A percentile compares a stretch with the other conserved stretches of the same genome.
These are phyloP conservation scores for Candida tetrigidarum DNA, from an alignment of 1,139 yeast species.

Conservation along the genomic window DNA sequence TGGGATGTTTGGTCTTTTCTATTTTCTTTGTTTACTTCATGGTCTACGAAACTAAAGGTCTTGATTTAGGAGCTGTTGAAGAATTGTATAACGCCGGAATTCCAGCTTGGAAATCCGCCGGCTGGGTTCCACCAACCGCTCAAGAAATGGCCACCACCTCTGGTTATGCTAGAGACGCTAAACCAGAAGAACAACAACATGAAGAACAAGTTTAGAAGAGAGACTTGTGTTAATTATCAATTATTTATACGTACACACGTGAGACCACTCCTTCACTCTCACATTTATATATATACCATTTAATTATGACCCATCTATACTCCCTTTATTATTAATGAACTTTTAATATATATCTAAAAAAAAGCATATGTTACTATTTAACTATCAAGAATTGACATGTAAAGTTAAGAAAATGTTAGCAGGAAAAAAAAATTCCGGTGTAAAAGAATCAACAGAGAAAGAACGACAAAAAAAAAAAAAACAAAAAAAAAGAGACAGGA, in stretches of 20 bases:
- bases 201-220: conserved; percentile 22
- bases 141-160: conserved; percentile 36
- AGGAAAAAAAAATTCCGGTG: not conserved
- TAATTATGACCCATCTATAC: conserved; percentile 1
- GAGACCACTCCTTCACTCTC: too few relatives aligned
- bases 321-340: not conserved
- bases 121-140: conserved; percentile 48
- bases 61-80: conserved; percentile 66
- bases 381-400: too few relatives aligned
- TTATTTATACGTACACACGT: not conserved
- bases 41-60: conserved; percentile 67
- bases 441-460: not conserved
- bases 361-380: not conserved
- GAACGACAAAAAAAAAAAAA: not conserved
- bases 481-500: not conserved
- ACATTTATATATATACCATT: not conserved
- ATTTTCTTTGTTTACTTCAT: conserved; percentile 55
- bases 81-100: conserved; percentile 54
- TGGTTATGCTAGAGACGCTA: conserved; percentile 26
- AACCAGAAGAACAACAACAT: conserved; percentile 21
- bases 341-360: conserved; percentile 1
- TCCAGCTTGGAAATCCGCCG: conserved; percentile 51
- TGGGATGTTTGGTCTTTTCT: conserved; percentile 66
- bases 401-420: not conserved
- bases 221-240: not conserved